phyloP scores from a whole-genome alignment of 108 stramenopile species.

The Nitzschia sp. region DNA sequence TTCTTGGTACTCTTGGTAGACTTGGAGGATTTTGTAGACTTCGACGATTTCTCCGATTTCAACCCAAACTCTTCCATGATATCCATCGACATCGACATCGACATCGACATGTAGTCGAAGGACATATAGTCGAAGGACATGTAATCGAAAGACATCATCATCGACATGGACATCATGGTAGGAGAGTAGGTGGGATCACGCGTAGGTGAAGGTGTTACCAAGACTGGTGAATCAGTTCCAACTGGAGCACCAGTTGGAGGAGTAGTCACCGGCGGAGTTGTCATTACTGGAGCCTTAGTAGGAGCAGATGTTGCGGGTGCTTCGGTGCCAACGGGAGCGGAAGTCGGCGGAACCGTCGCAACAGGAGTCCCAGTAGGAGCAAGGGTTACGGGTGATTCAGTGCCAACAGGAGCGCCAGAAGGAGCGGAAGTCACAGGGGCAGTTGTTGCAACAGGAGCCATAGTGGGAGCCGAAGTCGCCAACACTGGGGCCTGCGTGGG shows the following conservation, averaged over 20 bases:
- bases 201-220: background rate
- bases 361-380: slow-evolving; percentile 8
- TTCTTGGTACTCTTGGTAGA: slow-evolving; percentile 1
- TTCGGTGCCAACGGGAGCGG: background rate
- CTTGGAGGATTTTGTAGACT: background rate
- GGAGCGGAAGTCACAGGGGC: background rate
- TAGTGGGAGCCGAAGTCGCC: background rate
- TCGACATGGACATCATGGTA: slow-evolving; percentile 1
- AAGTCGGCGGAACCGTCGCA: background rate
- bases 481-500: background rate
- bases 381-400: background rate
- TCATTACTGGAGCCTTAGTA: slow-evolving; percentile 15
- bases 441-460: background rate
- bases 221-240: background rate
- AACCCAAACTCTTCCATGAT: background rate
- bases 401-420: background rate
- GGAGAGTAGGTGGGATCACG: slow-evolving; percentile 1
- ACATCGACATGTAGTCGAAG: slow-evolving; percentile 12
- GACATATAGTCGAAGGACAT: background rate
- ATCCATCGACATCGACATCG: slow-evolving; percentile 21
- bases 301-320: slow-evolving; percentile 1
- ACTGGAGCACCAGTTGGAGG: slow-evolving; percentile 9
- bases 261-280: background rate
- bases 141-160: background rate
- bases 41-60: background rate